Evolutionary conservation across 2,329 filamentous ascomycete species (phyloP).

Genomic region (Pseudogymnoascus sp.): DNA sequence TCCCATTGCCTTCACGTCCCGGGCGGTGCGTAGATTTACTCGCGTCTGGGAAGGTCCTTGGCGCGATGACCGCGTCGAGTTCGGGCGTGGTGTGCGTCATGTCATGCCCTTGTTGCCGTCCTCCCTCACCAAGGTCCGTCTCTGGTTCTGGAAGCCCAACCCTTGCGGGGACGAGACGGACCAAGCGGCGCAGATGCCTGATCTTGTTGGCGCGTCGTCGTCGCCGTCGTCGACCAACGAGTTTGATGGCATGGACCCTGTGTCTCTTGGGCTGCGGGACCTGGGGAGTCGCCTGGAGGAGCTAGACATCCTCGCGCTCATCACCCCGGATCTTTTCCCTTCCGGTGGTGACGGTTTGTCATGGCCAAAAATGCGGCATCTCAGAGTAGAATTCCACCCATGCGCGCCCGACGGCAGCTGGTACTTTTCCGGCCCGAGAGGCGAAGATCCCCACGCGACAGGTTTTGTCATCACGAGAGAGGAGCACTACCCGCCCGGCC

Average conservation of each 20-base stretch:
- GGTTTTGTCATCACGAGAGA: conserved; percentile 18
- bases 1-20: conserved; percentile 14
- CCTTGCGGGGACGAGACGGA: conserved; percentile 7
- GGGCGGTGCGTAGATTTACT: conserved; percentile 12
- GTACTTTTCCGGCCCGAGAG: conserved; percentile 19
- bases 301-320: conserved; percentile 17
- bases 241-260: conserved; percentile 14
- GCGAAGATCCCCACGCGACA: conserved; percentile 16
- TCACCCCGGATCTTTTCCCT: conserved; percentile 17
- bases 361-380: conserved; percentile 16
- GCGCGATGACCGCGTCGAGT: conserved; percentile 17
- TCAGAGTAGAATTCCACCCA: conserved; percentile 18
- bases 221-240: background rate
- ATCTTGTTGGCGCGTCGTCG: conserved; percentile 14
- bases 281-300: conserved; percentile 17
- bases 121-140: conserved; percentile 14
- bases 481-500: conserved; percentile 17
- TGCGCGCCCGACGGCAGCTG: conserved; percentile 17
- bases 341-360: conserved; percentile 9
- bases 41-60: conserved; percentile 17
- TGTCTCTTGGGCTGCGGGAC: conserved; percentile 17
- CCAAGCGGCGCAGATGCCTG: conserved; percentile 16
- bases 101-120: conserved; percentile 9
- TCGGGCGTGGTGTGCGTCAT: conserved; percentile 14
- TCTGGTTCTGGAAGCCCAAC: conserved; percentile 18